phyloP scores from a whole-genome alignment of 495 filamentous ascomycete species.

The Penicillium lividum region DNA sequence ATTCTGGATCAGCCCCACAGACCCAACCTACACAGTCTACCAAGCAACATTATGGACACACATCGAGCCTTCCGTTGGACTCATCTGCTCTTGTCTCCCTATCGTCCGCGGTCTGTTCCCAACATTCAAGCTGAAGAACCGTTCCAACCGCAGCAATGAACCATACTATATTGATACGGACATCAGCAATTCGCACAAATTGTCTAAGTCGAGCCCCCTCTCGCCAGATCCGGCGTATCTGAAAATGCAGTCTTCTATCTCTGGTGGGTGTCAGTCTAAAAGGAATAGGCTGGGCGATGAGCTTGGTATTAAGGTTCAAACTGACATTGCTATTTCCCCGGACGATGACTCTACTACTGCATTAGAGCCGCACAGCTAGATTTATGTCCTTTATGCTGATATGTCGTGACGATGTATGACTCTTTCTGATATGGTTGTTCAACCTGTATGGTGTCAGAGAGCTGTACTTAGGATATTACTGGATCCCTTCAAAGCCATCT shows the following conservation, averaged over 20 bases:
- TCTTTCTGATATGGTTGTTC: not conserved
- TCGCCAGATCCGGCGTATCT: slow-evolving; percentile 33
- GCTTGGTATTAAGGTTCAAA: slow-evolving; percentile 35
- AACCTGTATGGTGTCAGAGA: not conserved
- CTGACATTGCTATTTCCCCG: slow-evolving; percentile 28
- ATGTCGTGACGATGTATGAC: slow-evolving; percentile 22
- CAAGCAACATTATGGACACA: slow-evolving; percentile 59
- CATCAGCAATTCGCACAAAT: slow-evolving; percentile 27
- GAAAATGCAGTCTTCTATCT: slow-evolving; percentile 34
- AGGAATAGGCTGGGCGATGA: slow-evolving; percentile 18
- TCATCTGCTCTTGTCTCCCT: slow-evolving; percentile 59
- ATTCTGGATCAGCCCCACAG: slow-evolving; percentile 49
- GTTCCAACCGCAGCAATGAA: slow-evolving; percentile 21
- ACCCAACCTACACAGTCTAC: slow-evolving; percentile 50
- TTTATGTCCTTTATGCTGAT: slow-evolving; percentile 4
- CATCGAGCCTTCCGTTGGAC: slow-evolving; percentile 56
- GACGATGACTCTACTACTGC: slow-evolving; percentile 18
- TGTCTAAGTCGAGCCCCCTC: slow-evolving; percentile 27
- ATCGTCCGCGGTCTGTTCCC: slow-evolving; percentile 56
- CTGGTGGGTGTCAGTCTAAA: slow-evolving; percentile 10
- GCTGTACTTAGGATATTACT: no score
- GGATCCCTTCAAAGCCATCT: no score
- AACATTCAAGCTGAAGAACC: slow-evolving; percentile 31
- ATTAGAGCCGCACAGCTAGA: not conserved
- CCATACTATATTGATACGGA: slow-evolving; percentile 37